Conservation (phyloP, 495 filamentous ascomycete genomes). For the Aspergillus ostianus region DNA sequence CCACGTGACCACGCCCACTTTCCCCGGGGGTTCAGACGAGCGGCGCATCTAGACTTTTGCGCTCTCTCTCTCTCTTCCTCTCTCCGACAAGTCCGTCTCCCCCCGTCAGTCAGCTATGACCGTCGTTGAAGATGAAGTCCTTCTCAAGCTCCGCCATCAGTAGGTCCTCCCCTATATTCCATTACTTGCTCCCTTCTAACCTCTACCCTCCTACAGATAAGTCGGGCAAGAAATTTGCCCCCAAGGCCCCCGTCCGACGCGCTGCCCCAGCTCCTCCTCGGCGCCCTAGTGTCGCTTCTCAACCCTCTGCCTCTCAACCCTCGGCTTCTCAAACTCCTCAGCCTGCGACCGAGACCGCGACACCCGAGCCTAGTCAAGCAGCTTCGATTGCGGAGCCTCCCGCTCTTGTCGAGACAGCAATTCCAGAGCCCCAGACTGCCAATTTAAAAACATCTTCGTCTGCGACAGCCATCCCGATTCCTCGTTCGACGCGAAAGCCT, state of each 20-base stretch:
- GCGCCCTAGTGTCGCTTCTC: conserved; percentile 39
- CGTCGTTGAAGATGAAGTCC: conserved; percentile 41
- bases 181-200: conserved; percentile 9
- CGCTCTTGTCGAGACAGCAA: conserved; percentile 15
- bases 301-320: conserved; percentile 35
- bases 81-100: conserved; percentile 6
- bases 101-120: conserved; percentile 19
- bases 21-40: conserved; percentile 26
- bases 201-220: conserved; percentile 38
- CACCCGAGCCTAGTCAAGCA: conserved; percentile 19
- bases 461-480: conserved; percentile 29
- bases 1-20: conserved; percentile 38
- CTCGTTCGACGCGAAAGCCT: conserved; percentile 30
- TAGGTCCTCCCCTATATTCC: conserved; percentile 33
- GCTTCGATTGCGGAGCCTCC: conserved; percentile 25
- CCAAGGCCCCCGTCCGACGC: conserved; percentile 50
- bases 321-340: conserved; percentile 36
- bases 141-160: conserved; percentile 60
- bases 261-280: conserved; percentile 37
- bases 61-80: conserved; percentile 16
- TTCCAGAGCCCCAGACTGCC: conserved; percentile 14
- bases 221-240: conserved; percentile 55
- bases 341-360: conserved; percentile 23
- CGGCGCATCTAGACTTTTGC: conserved; percentile 19
- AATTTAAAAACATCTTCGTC: conserved; percentile 8